Base-by-base conservation (phyloP, 306 rosid species). In the Sindora glabra region DNA sequence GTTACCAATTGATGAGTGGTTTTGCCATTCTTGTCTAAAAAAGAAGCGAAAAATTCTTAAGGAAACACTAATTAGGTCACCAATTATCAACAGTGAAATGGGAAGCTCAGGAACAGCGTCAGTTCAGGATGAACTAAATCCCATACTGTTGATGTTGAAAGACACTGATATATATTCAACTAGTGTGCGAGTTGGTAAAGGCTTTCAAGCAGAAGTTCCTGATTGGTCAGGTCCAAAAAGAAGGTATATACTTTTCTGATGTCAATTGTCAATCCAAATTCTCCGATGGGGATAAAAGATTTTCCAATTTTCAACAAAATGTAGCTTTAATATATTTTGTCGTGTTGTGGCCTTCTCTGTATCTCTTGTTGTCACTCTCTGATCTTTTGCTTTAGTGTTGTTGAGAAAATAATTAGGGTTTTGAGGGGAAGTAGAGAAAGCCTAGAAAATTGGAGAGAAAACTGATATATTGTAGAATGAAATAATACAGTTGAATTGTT, bases 151-250 rank as follows among this genome's bases (percentile, higher is more conserved):
- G 71, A 88, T 83, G 95, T 64, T 88, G 75, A 78, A 72, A 55
- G 84, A 86, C 64, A 67, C 65, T 13, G 83, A 68, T 71, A 81
- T 77, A 12, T 72, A 79, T 65, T 71, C 63, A 61, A 71, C 81
- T 62, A 23, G 71, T 59, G 96, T 91, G 45, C 77, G 98, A 46
- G 77, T 86, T 70, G 98, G 98, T 58, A 86, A 92, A 78, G 96
- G 92, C 59, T 92, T 88, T 86, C 98, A 92, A 80, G 98, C 83
- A 21, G 86, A 86, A 62, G 85, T 92, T 56, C 85, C 63, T 45
- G 88, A 78, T 26, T 88, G 98, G 96, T 79, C 82, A 41, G 94
- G 89, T 70, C 83, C 89, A 11, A 71, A 52, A 51, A 53, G 51
- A 56, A 72, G 74, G 98, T 92, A 81, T 53, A 77, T 77, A 70